Percentiles rank a stretch among this genome's conserved stretches.
Evolutionary conservation across 106 monocot species (phyloP).

Genomic region (Allium fistulosum): DNA sequence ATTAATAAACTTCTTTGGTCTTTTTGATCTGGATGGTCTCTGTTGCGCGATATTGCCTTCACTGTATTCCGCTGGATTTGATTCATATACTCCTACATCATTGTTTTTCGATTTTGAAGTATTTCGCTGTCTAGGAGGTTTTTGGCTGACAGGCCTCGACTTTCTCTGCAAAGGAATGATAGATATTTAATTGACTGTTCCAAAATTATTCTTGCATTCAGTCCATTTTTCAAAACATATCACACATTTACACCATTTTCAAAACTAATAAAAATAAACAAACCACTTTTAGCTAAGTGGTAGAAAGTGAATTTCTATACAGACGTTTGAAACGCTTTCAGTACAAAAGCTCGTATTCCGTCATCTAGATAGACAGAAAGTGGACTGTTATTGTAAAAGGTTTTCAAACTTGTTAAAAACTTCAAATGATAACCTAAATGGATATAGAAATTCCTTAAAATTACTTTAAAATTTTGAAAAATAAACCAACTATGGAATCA

Average conservation of each 20-base stretch:
- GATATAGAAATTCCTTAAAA: background rate
- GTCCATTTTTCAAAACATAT: no score
- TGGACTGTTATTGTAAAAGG: background rate
- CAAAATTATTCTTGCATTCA: background rate
- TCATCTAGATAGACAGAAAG: no score
- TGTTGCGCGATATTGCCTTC: constrained; percentile 26
- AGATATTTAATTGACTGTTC: background rate
- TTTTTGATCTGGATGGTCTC: constrained; percentile 48
- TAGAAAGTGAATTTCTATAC: background rate
- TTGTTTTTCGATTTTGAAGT: constrained; percentile 10
- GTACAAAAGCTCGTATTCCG: no score
- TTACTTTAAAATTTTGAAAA: background rate
- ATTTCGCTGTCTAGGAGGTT: constrained; percentile 18
- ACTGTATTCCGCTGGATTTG: constrained; percentile 9
- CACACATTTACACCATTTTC: no score
- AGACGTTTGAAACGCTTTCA: background rate
- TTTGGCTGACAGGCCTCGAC: constrained; percentile 32
- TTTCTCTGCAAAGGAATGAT: constrained; percentile 33
- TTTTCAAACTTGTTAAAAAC: background rate
- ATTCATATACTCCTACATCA: constrained; percentile 31
- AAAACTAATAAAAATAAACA: background rate
- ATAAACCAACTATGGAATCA: background rate
- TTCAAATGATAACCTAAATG: background rate
- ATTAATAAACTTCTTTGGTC: constrained; percentile 31
- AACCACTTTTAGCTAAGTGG: background rate